Evolutionary conservation across 1,284 basidiomycete species (phyloP), one percentile per base, ranked within the genome.

Genomic region (Earliella scabrosa): DNA sequence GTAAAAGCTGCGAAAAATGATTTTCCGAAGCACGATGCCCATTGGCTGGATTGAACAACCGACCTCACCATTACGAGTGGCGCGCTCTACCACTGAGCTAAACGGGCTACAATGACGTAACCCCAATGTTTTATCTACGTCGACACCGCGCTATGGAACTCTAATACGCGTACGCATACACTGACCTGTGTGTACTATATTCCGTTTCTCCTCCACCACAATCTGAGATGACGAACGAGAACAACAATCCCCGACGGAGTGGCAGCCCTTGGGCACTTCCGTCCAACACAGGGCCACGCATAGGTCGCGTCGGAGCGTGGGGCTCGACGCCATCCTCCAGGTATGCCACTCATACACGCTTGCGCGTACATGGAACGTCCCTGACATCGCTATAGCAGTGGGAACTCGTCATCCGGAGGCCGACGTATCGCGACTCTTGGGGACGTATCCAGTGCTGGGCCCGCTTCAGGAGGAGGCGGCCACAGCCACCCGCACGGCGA

Each of bases 191-290:
- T n/a, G n/a, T n/a, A n/a, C n/a, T n/a, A 18, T 38, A n/a, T 38
- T 5, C 18, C 16, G n/a, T 38, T 8, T 38, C 16, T n/a, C 18
- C 18, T 18, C 3, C 14, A 38, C 36, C 36, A 38, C 2, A 4
- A 16, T n/a, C 36, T 38, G 9, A 38, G 20, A 66, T 66, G 65
- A 53, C 65, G 18, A 60, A 57, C 54, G 59, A 59, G 16, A 59
- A 63, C 60, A 48, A 54, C 54, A 41, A 49, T 5, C 34, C 45
- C 23, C 57, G 56, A 20, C 55, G 55, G n/a, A 49, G 50, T 2
- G 43, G 53, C 1, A 78, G 82, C 6, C 60, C 71, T 2, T 87
- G 85, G 83, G 70, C 72, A 11, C 73, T 76, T 34, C 74, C 79
- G 0, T 56, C 75, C n/a, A 60, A 68, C 47, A 60, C 51, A 16